These are phyloP conservation scores for Vigna trinervia DNA, from an alignment of 306 rosid species.

Conservation along the genomic window DNA sequence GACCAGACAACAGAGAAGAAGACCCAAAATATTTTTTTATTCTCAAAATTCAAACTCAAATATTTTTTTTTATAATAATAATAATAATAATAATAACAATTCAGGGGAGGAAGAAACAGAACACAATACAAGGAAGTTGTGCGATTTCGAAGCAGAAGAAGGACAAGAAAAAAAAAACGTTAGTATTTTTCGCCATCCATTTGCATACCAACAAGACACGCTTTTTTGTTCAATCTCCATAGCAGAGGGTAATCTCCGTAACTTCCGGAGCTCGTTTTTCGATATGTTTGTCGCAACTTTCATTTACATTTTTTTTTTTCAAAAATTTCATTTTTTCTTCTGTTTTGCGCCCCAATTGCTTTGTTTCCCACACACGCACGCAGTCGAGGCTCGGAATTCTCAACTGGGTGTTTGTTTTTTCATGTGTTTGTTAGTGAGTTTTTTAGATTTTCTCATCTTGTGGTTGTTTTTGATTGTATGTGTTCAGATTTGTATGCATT, in stretches of 20 bases:
- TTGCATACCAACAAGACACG: conserved; percentile 50
- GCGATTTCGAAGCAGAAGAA: conserved; percentile 52
- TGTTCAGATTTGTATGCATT: conserved; percentile 49
- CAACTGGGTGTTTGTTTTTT: conserved; percentile 46
- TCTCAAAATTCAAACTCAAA: conserved; percentile 27
- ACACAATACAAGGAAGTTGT: conserved; percentile 34
- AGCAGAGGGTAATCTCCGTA: conserved; percentile 49
- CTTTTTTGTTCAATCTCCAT: conserved; percentile 55
- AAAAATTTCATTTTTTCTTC: neutral
- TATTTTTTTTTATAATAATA: neutral
- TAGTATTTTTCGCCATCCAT: conserved; percentile 43
- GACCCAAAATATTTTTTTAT: conserved; percentile 13
- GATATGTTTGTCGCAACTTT: conserved; percentile 39
- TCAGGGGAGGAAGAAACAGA: conserved; percentile 16
- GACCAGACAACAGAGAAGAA: conserved; percentile 25
- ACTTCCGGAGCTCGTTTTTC: conserved; percentile 52
- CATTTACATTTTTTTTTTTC: conserved; percentile 23
- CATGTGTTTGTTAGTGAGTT: conserved; percentile 23
- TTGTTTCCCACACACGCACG: conserved; percentile 42
- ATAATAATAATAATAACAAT: neutral
- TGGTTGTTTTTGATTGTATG: conserved; percentile 52
- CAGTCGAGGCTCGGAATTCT: conserved; percentile 55
- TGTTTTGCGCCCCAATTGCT: conserved; percentile 35
- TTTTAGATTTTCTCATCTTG: conserved; percentile 32
- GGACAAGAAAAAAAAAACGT: conserved; percentile 47